Evolutionary conservation across 768 basidiomycete genomes (phyloP).

Genomic region (Astraeus odoratus): DNA sequence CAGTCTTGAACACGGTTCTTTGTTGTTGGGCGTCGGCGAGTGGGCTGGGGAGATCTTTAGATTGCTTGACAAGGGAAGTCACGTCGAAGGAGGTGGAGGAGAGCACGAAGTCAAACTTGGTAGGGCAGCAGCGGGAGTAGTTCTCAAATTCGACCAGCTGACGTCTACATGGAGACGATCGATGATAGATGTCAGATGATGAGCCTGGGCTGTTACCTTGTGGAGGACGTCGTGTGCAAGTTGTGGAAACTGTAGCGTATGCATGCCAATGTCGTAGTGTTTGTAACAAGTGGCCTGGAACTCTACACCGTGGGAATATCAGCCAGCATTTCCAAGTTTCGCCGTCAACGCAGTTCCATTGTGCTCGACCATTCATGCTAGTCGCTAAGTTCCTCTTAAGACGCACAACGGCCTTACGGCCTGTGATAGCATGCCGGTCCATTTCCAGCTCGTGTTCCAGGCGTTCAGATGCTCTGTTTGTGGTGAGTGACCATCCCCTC

Average conservation of each 20-base stretch:
- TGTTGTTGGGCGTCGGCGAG: constrained; percentile 67
- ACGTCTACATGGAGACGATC: constrained; percentile 60
- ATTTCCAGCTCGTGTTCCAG: constrained; percentile 38
- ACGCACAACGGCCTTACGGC: constrained; percentile 11
- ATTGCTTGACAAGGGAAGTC: constrained; percentile 56
- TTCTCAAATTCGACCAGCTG: constrained; percentile 74
- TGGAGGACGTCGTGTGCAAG: no score
- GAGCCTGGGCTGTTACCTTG: not conserved
- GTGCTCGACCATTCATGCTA: constrained; percentile 16
- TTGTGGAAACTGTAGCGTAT: no score
- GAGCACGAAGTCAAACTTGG: constrained; percentile 52
- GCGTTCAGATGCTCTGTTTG: constrained; percentile 79
- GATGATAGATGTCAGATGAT: constrained; percentile 41
- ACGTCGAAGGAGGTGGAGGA: constrained; percentile 59
- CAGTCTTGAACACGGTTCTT: constrained; percentile 64
- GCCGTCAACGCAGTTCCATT: not conserved
- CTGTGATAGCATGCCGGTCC: constrained; percentile 15
- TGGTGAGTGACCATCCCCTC: constrained; percentile 45
- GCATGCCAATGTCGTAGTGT: no score
- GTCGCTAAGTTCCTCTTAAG: constrained; percentile 10
- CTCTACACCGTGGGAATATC: constrained; percentile 3
- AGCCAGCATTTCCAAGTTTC: no score
- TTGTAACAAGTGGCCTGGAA: no score
- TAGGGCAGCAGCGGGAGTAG: constrained; percentile 70
- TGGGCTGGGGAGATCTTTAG: constrained; percentile 73